These are phyloP conservation scores for Pulveroboletus sp. DNA, from an alignment of 768 basidiomycete species.

Conservation along the genomic window DNA sequence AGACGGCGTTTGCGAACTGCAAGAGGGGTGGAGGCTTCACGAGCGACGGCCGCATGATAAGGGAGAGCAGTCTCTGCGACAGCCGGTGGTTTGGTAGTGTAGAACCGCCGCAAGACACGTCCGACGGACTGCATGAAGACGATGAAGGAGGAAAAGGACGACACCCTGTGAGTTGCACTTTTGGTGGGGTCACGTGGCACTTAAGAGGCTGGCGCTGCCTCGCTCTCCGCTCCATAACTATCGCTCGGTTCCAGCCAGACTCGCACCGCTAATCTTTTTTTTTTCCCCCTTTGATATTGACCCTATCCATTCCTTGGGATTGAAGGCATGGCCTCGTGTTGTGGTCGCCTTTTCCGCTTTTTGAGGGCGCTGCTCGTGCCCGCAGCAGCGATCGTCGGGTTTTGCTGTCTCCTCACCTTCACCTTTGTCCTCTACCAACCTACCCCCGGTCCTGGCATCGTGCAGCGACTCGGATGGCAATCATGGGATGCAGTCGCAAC, in stretches of 20 bases:
- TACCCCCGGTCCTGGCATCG: constrained; percentile 60
- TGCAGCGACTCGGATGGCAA: constrained; percentile 83
- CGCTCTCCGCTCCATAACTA: too few relatives aligned
- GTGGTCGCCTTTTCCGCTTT: constrained; percentile 44
- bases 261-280: neutral
- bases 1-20: constrained; percentile 68
- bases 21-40: constrained; percentile 66
- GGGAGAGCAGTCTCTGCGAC: constrained; percentile 45
- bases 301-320: neutral
- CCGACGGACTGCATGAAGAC: constrained; percentile 27
- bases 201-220: neutral
- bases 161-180: neutral
- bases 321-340: constrained; percentile 36
- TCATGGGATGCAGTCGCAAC: constrained; percentile 68
- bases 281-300: neutral
- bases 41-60: constrained; percentile 41
- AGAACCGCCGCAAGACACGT: constrained; percentile 36
- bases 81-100: constrained; percentile 24
- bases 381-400: constrained; percentile 53
- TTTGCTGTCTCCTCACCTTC: constrained; percentile 69
- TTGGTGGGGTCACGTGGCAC: neutral
- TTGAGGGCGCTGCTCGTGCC: constrained; percentile 55
- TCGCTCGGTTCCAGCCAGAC: too few relatives aligned
- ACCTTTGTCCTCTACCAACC: constrained; percentile 82
- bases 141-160: neutral